phyloP scores from a whole-genome alignment of 73 alveolate species.

The Paramecium biaurelia region DNA sequence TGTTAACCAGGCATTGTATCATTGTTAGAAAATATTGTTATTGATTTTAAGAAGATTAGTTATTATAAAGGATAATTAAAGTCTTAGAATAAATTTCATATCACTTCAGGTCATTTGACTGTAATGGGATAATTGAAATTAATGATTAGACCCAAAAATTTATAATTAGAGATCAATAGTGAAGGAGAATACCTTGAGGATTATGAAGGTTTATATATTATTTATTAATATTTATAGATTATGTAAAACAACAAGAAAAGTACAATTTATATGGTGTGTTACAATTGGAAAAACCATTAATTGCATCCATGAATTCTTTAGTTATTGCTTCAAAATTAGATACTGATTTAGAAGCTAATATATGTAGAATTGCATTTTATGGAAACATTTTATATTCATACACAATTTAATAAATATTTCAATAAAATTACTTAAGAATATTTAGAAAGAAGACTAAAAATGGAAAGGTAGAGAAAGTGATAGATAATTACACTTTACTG shows the following conservation, averaged over 20 bases:
- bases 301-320: slow-evolving; percentile 75
- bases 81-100: slow-evolving; percentile 84
- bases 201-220: slow-evolving; percentile 23
- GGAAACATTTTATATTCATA: slow-evolving; percentile 71
- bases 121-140: slow-evolving; percentile 76
- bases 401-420: slow-evolving; percentile 57
- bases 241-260: slow-evolving; percentile 55
- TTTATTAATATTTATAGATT: neutral
- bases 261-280: slow-evolving; percentile 79
- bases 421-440: slow-evolving; percentile 68
- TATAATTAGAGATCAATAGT: slow-evolving; percentile 60
- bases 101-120: slow-evolving; percentile 87
- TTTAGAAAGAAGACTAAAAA: slow-evolving; percentile 85
- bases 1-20: slow-evolving; percentile 77
- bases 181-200: slow-evolving; percentile 69
- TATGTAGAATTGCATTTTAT: slow-evolving; percentile 94
- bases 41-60: slow-evolving; percentile 78
- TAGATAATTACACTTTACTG: slow-evolving; percentile 73
- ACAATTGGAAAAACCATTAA: slow-evolving; percentile 85
- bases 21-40: slow-evolving; percentile 53
- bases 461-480: slow-evolving; percentile 90
- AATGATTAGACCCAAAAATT: slow-evolving; percentile 57
- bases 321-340: slow-evolving; percentile 92
- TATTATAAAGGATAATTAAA: slow-evolving; percentile 86
- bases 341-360: slow-evolving; percentile 88